Evolutionary conservation across 139 green algal species (phyloP), one percentile per base, ranked within the genome.

Genomic region (Zygnema cylindricum): DNA sequence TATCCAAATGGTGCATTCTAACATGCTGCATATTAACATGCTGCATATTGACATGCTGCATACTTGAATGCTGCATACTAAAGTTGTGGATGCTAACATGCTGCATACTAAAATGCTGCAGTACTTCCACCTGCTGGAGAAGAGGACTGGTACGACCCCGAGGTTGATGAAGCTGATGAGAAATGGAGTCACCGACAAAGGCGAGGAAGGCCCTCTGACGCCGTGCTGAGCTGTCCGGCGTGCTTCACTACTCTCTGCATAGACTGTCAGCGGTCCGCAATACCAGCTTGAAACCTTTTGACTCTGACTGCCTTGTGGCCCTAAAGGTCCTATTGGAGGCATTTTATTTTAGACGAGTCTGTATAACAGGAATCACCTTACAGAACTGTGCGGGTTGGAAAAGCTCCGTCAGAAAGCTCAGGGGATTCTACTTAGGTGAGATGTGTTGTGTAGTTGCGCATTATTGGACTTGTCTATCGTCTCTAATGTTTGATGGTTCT

Each of bases 251-350:
- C 75, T 0, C 42, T 92, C 22, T 89, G 77, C 41, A 40, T 88
- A 25, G 73, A 90, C 73, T 92, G 89, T 73, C 89, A 92, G 83
- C 36, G 73, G 81, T 87, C 82, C 3, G 38, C 57, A n/a, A n/a
- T n/a, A n/a, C n/a, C n/a, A 39, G 35, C 35, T 69, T 39, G 32
- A 21, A 23, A 3, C 77, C 77, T 11, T 79, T 16, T 79, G 7
- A 41, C 71, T 43, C 71, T 79, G 36, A 55, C 11, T 42, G 38
- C 71, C 30, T 30, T n/a, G 30, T n/a, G 30, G 57, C 57, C 57
- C 57, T 73, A 30, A 73, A 36, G 57, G 57, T n/a, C 57, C 36
- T 11, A 55, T 43, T 79, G 71, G 36, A 16, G 71, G 36, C 3
- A 16, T 7, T 16, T 79, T 43, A 41, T 38, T 25, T 3, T 42